Conservation (phyloP, 768 basidiomycete species). For the Collybiopsis luxurians region DNA sequence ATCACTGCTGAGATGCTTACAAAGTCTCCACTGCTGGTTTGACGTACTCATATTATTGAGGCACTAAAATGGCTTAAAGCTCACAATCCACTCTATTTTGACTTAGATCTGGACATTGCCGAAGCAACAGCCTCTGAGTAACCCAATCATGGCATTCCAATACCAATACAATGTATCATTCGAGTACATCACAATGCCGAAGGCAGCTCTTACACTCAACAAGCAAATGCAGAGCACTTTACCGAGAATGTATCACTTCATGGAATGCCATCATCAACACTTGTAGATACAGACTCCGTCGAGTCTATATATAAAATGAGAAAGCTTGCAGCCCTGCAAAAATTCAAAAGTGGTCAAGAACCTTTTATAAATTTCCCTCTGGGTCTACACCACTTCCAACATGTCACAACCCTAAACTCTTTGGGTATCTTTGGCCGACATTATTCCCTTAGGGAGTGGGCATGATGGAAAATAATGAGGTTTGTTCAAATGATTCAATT, state of each 20-base stretch:
- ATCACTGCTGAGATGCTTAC: slow-evolving; percentile 11
- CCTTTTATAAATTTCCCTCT: slow-evolving; percentile 15
- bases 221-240: slow-evolving; percentile 15
- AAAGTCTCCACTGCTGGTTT: slow-evolving; percentile 12
- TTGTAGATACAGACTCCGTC: slow-evolving; percentile 14
- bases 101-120: slow-evolving; percentile 8
- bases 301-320: slow-evolving; percentile 13
- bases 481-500: not conserved
- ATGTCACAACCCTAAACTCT: slow-evolving; percentile 14
- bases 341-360: slow-evolving; percentile 3
- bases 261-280: slow-evolving; percentile 9
- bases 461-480: slow-evolving; percentile 14
- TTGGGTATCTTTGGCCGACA: slow-evolving; percentile 16
- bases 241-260: not conserved
- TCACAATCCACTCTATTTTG: no score
- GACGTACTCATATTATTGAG: no score
- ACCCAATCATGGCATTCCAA: slow-evolving; percentile 12
- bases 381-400: slow-evolving; percentile 12
- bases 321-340: slow-evolving; percentile 9
- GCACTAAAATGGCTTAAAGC: no score
- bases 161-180: slow-evolving; percentile 5
- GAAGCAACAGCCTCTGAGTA: slow-evolving; percentile 8
- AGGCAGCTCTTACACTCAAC: slow-evolving; percentile 12
- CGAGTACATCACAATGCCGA: slow-evolving; percentile 8
- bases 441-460: slow-evolving; percentile 20